A percentile compares a stretch with the other conserved stretches of the same genome.
phyloP scores from a whole-genome alignment of 75 land plant species.

The Picea sitchensis region DNA sequence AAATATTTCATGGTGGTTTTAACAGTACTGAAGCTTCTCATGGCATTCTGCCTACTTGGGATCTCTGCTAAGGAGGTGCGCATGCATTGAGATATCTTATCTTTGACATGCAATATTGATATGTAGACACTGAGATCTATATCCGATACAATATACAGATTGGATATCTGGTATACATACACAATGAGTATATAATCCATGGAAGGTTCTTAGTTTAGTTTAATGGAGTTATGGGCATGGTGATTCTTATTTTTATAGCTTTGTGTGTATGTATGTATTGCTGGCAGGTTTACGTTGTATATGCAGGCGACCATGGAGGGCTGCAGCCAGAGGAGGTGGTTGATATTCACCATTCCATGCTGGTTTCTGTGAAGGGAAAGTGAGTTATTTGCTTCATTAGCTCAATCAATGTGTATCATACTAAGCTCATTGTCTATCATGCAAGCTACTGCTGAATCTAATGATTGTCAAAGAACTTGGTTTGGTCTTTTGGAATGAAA shows the following conservation, averaged over 20 bases:
- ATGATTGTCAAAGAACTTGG: no score
- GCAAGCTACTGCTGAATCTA: no score
- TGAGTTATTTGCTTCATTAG: background rate
- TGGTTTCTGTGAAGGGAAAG: slow-evolving; percentile 45
- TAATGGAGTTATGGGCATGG: background rate
- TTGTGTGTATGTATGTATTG: background rate
- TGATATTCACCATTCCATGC: slow-evolving; percentile 40
- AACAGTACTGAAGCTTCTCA: background rate
- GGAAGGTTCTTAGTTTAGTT: background rate
- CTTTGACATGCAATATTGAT: background rate
- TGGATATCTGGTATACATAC: background rate
- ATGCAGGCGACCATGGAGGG: slow-evolving; percentile 44
- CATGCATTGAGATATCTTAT: background rate
- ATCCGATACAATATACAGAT: background rate
- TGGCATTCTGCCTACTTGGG: background rate
- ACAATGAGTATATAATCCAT: background rate
- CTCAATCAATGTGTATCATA: no score
- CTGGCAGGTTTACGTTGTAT: slow-evolving; percentile 49
- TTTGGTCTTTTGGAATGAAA: no score
- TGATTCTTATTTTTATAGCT: background rate
- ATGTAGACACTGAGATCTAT: background rate
- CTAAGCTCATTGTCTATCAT: no score
- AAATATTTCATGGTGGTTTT: background rate
- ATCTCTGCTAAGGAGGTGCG: slow-evolving; percentile 10
- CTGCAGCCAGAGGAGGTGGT: slow-evolving; percentile 26